Evolutionary conservation across 2,329 filamentous ascomycete species (phyloP), one percentile per base, ranked within the genome.

Genomic region (Trichoderma atrobrunneum): DNA sequence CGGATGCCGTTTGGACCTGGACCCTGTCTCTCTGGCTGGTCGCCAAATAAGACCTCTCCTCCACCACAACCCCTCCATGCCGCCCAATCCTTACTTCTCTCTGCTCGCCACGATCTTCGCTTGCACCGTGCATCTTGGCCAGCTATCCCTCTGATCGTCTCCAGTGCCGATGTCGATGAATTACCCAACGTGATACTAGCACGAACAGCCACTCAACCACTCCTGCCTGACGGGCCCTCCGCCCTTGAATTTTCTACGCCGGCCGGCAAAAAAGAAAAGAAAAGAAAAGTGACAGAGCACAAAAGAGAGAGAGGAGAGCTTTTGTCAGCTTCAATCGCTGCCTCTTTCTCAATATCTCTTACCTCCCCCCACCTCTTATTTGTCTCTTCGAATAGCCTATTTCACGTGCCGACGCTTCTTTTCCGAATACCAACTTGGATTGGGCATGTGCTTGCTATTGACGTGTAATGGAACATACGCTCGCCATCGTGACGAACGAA

Each of bases 381-480:
- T 60, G 32, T 54, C 60, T 64, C 60, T 43, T 48, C 36, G 34
- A 26, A 62, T 21, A 11, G 21, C n/a, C 48, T 24, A 54, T 54
- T 43, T 18, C 64, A 59, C 64, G 64, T 59, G 30, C 28, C 64
- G 21, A 63, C 12, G 3, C 51, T 18, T n/a, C 12, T 56, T 54
- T 59, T 34, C 30, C 30, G 62, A 3, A 24, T 21, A 51, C 63
- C 66, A 26, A 24, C 39, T 54, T 61, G 54, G 62, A 26, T 68
- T 71, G 70, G 82, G 81, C 78, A 84, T 85, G 83, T 79, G 78
- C 76, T 80, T 79, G 80, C 78, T 80, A 82, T 76, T 81, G 77
- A 83, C 81, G 81, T 82, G 80, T 79, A 76, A 87, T 87, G 86
- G 82, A 87, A 75, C 80, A 77, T 75, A 79, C 81, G 78, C 79